Evolutionary conservation across 345 rosid genomes (phyloP).

Genomic region (Streptanthus diversifolius): DNA sequence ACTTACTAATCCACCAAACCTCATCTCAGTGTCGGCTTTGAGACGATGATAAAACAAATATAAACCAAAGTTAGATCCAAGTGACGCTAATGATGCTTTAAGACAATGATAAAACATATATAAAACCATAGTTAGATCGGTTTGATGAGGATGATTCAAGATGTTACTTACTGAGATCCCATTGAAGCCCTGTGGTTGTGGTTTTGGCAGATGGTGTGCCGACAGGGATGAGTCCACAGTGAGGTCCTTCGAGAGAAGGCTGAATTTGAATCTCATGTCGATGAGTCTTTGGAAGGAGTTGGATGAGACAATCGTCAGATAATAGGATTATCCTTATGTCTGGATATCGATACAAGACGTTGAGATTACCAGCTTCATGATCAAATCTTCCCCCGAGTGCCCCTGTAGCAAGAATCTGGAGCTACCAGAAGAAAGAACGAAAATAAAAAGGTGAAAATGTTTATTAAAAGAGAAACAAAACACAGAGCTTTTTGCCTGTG

Average conservation of each 20-base stretch:
- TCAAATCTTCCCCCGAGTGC: conserved; percentile 98
- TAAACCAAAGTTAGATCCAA: neutral
- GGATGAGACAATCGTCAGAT: conserved; percentile 74
- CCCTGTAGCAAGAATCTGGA: conserved; percentile 84
- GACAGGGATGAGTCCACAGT: conserved; percentile 88
- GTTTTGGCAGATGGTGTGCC: conserved; percentile 66
- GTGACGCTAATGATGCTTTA: neutral
- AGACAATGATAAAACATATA: neutral
- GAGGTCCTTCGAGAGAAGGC: conserved; percentile 69
- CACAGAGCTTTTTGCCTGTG: neutral
- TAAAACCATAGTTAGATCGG: neutral
- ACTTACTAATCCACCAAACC: conserved; percentile 77
- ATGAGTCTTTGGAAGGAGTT: conserved; percentile 69
- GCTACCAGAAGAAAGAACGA: conserved; percentile 33
- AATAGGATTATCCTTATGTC: conserved; percentile 54
- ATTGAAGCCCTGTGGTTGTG: conserved; percentile 79
- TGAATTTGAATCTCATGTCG: conserved; percentile 59
- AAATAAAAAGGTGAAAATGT: neutral
- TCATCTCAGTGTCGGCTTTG: conserved; percentile 63
- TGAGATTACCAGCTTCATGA: conserved; percentile 89
- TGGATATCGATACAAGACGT: conserved; percentile 62
- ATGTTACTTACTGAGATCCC: conserved; percentile 81
- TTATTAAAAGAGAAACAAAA: neutral
- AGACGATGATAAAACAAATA: neutral
- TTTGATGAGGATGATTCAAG: neutral